Percentiles rank a stretch among this genome's conserved stretches.
Conservation (phyloP, 2,329 filamentous ascomycete genomes). For the Setomelanomma holmii region DNA sequence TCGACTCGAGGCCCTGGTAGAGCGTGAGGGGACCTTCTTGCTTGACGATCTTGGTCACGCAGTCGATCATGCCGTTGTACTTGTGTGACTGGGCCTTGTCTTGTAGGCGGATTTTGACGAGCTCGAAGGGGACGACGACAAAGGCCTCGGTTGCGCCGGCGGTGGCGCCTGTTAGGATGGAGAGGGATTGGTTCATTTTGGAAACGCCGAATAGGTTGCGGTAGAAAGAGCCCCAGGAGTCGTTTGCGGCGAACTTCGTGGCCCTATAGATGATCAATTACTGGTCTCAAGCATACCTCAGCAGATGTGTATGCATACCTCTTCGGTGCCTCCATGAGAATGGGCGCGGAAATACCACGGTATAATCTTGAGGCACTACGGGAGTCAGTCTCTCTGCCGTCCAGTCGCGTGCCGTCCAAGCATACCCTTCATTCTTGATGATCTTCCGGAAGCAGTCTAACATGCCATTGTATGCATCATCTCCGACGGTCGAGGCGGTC, state of each 20-base stretch:
- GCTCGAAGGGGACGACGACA: conserved; percentile 96
- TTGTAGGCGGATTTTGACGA: conserved; percentile 97
- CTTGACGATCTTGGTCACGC: conserved; percentile 80
- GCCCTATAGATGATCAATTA: conserved; percentile 61
- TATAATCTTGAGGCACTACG: conserved; percentile 85
- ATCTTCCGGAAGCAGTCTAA: conserved; percentile 98
- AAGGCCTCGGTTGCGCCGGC: conserved; percentile 96
- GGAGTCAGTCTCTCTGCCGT: conserved; percentile 18
- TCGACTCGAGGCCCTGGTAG: conserved; percentile 97
- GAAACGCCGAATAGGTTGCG: conserved; percentile 81
- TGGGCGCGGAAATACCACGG: conserved; percentile 92
- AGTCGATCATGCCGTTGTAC: conserved; percentile 83
- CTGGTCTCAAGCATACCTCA: background rate
- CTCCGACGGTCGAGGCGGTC: conserved; percentile 73
- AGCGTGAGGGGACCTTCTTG: conserved; percentile 85
- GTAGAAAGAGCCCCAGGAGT: conserved; percentile 97
- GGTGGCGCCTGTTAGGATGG: conserved; percentile 90
- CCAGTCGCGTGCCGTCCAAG: conserved; percentile 1
- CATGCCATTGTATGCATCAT: conserved; percentile 95
- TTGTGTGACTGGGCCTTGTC: conserved; percentile 92
- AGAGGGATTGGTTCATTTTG: conserved; percentile 91
- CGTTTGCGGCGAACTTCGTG: conserved; percentile 98
- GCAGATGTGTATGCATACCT: conserved; percentile 49
- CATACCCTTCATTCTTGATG: conserved; percentile 90
- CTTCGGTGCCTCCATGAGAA: conserved; percentile 97